A percentile compares a stretch with the other conserved stretches of the same genome.
phyloP scores from a whole-genome alignment of 1,284 basidiomycete genomes.

The Rhodotorula mucilaginosa region DNA sequence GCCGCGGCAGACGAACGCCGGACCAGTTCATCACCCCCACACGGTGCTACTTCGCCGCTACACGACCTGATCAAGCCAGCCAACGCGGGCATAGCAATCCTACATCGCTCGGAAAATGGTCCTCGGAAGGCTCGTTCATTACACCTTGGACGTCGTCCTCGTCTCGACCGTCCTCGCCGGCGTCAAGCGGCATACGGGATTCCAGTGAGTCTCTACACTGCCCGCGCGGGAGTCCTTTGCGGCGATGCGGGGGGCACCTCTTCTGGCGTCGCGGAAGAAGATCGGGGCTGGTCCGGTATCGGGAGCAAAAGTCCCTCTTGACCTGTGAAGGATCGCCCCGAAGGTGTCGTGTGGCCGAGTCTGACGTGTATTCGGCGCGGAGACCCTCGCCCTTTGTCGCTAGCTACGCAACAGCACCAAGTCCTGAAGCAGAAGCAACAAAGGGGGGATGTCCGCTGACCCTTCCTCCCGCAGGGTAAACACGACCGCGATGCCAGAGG shows the following conservation, averaged over 20 bases:
- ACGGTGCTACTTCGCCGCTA: neutral
- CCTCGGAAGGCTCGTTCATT: conserved; percentile 78
- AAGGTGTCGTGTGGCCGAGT: too few species aligned
- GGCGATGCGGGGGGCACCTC: too few species aligned
- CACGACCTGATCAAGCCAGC: neutral
- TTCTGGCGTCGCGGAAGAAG: neutral
- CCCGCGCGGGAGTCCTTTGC: too few species aligned
- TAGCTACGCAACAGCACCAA: neutral
- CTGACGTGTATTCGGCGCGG: too few species aligned
- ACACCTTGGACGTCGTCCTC: conserved; percentile 77
- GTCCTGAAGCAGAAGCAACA: neutral
- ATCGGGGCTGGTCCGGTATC: neutral
- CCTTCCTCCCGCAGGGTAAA: conserved; percentile 32
- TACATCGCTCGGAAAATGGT: conserved; percentile 55
- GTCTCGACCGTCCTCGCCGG: conserved; percentile 87
- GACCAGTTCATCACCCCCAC: neutral
- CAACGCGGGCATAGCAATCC: too few species aligned
- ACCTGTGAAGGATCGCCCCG: neutral
- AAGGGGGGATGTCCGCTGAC: neutral
- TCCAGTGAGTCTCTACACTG: conserved; percentile 63
- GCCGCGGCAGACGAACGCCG: neutral
- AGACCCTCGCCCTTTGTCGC: too few species aligned
- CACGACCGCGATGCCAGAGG: conserved; percentile 41
- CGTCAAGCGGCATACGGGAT: conserved; percentile 83
- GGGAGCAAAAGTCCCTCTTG: too few species aligned